A percentile compares a stretch with the other conserved stretches of the same genome.
phyloP scores from a whole-genome alignment of 2,329 filamentous ascomycete species.

The Nemania sp. region DNA sequence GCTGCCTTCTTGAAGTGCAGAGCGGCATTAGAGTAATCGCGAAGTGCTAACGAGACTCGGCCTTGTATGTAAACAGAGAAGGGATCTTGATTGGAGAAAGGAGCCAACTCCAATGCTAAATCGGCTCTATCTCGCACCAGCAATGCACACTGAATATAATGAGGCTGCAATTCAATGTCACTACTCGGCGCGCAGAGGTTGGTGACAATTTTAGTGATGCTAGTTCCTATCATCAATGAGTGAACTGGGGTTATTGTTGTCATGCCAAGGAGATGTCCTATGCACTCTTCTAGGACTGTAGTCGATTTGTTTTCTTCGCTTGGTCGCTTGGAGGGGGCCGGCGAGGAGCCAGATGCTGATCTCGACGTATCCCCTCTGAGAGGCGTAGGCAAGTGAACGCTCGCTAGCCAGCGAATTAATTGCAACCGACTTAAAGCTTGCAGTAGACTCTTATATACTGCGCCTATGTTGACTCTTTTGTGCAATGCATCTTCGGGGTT shows the following conservation, averaged over 20 bases:
- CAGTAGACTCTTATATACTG: conserved; percentile 71
- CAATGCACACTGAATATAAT: conserved; percentile 65
- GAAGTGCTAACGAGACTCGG: conserved; percentile 73
- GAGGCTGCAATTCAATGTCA: conserved; percentile 65
- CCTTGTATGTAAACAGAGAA: conserved; percentile 84
- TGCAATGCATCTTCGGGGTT: conserved; percentile 69
- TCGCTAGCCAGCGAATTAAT: conserved; percentile 71
- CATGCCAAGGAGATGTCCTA: conserved; percentile 67
- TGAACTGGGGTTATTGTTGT: conserved; percentile 53
- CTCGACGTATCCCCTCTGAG: conserved; percentile 48
- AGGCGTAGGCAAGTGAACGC: conserved; percentile 59
- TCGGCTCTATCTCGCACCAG: conserved; percentile 64
- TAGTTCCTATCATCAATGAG: conserved; percentile 45
- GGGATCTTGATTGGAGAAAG: conserved; percentile 60
- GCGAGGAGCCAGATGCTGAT: conserved; percentile 41
- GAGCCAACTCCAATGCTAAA: conserved; percentile 60
- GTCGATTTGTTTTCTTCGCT: conserved; percentile 54
- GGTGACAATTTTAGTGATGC: conserved; percentile 68
- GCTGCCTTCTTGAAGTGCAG: conserved; percentile 81
- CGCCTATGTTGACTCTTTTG: conserved; percentile 65
- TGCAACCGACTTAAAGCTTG: conserved; percentile 74
- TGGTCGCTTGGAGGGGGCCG: conserved; percentile 46
- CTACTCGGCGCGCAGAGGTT: conserved; percentile 68
- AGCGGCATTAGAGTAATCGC: conserved; percentile 74
- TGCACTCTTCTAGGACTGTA: conserved; percentile 63